Conservation (phyloP, 257 asterid genomes). For the Solanum neorickii region DNA sequence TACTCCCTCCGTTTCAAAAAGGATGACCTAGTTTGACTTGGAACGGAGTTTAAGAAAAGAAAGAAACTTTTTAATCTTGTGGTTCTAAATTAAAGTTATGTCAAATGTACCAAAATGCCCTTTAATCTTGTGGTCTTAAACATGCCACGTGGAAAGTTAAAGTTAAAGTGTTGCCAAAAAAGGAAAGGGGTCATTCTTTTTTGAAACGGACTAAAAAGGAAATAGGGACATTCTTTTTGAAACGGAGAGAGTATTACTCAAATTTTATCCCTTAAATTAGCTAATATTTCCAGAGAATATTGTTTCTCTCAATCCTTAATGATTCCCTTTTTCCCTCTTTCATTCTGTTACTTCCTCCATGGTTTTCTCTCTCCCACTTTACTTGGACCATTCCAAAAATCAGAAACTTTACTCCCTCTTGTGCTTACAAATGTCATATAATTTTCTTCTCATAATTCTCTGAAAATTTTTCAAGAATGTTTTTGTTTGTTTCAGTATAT, state of each 20-base stretch:
- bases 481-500: neutral
- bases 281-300: neutral
- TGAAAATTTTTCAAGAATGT: neutral
- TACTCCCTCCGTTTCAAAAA: no score
- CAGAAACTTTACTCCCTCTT: neutral
- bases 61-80: no score
- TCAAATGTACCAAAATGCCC: no score
- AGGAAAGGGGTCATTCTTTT: no score
- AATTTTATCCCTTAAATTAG: neutral
- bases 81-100: no score
- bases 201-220: no score
- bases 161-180: no score
- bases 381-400: neutral
- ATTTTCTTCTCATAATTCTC: neutral
- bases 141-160: no score
- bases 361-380: neutral
- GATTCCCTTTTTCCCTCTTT: neutral
- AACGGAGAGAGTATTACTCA: neutral
- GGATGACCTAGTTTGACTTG: no score
- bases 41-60: no score
- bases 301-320: neutral
- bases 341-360: neutral
- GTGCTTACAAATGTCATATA: neutral
- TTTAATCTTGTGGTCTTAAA: no score
- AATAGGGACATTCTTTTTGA: no score